Evolutionary conservation across 192 early-diverging fungal genomes (phyloP).

Genomic region (Chytriomyces sp.): DNA sequence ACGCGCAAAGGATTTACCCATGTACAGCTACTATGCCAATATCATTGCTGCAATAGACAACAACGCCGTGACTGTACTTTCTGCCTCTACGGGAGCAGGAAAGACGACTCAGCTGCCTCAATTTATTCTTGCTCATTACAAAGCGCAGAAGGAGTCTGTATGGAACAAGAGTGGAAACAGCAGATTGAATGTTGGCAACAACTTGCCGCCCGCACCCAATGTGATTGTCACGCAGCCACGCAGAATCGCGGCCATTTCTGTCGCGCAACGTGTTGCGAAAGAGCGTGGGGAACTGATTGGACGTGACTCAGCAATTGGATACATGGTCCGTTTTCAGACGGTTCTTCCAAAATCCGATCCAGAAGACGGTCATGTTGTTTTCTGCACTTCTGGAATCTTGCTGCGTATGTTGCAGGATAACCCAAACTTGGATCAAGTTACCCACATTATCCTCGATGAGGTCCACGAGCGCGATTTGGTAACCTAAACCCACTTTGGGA

Average conservation of each 20-base stretch:
- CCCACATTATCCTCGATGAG: slow-evolving; percentile 80
- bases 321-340: slow-evolving; percentile 56
- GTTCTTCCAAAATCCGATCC: slow-evolving; percentile 42
- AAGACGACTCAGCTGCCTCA: slow-evolving; percentile 84
- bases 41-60: slow-evolving; percentile 55
- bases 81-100: slow-evolving; percentile 56
- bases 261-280: slow-evolving; percentile 65
- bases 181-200: slow-evolving; percentile 41
- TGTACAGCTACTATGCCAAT: slow-evolving; percentile 46
- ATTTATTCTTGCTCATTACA: slow-evolving; percentile 70
- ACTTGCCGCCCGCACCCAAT: slow-evolving; percentile 42
- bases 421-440: slow-evolving; percentile 61
- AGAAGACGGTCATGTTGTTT: slow-evolving; percentile 61
- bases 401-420: slow-evolving; percentile 72
- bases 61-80: slow-evolving; percentile 50
- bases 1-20: slow-evolving; percentile 40
- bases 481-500: slow-evolving; percentile 10
- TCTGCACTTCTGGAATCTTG: slow-evolving; percentile 76
- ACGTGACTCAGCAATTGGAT: slow-evolving; percentile 51
- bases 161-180: slow-evolving; percentile 31
- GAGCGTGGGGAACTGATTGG: slow-evolving; percentile 64
- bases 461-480: slow-evolving; percentile 76
- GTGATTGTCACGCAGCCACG: slow-evolving; percentile 93
- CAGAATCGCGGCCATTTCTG: slow-evolving; percentile 74
- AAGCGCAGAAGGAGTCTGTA: not conserved